A percentile compares a stretch with the other conserved stretches of the same genome.
phyloP scores from a whole-genome alignment of 2,329 filamentous ascomycete species.

The Rutstroemia sydowiana region DNA sequence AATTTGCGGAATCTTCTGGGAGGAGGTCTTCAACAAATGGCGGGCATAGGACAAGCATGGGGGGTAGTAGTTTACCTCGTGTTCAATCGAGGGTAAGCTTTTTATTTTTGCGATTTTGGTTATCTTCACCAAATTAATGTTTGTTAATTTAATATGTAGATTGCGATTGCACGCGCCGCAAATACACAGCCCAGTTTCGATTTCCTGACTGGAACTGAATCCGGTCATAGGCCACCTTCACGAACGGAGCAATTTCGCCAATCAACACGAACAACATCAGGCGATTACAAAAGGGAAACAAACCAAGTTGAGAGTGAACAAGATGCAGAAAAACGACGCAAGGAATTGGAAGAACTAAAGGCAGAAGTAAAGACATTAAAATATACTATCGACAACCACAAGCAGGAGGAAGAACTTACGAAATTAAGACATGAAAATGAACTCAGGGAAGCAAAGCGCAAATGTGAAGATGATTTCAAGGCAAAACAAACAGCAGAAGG shows the following conservation, averaged over 20 bases:
- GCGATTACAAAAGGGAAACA: constrained; percentile 48
- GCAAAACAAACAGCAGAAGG: constrained; percentile 52
- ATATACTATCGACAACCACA: constrained; percentile 80
- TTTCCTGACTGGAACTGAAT: constrained; percentile 47
- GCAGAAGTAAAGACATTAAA: constrained; percentile 81
- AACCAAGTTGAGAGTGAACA: constrained; percentile 33
- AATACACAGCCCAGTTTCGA: constrained; percentile 50
- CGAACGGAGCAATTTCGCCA: constrained; percentile 20
- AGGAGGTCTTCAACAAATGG: constrained; percentile 22
- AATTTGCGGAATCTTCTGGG: constrained; percentile 18
- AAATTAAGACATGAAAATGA: constrained; percentile 76
- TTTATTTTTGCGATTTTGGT: not conserved
- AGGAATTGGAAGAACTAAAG: constrained; percentile 68
- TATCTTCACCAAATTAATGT: not conserved
- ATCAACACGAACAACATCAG: constrained; percentile 47
- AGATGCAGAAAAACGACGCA: constrained; percentile 20
- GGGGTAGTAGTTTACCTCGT: constrained; percentile 24
- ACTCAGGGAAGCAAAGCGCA: constrained; percentile 68
- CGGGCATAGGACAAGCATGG: constrained; percentile 23
- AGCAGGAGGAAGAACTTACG: constrained; percentile 79
- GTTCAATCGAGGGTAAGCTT: constrained; percentile 25
- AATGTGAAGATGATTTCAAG: constrained; percentile 80
- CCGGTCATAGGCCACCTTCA: constrained; percentile 28
- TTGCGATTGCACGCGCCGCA: constrained; percentile 42
- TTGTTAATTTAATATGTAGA: constrained; percentile 13